These are phyloP conservation scores for Phytophthora pisi DNA, from an alignment of 352 stramenopile genomes.

Conservation along the genomic window DNA sequence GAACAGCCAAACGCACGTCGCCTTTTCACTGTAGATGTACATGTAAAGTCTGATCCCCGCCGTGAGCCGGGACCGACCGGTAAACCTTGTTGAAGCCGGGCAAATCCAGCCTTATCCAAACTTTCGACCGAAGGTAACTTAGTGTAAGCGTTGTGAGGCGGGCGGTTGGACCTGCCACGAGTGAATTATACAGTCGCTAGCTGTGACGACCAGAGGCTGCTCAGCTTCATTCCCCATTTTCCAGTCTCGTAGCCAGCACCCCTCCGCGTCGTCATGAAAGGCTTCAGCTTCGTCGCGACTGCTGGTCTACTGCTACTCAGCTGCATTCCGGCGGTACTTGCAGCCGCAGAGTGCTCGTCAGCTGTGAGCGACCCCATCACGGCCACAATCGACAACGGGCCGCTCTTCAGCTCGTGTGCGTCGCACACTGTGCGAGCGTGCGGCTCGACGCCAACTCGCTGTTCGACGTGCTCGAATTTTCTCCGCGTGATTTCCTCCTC, in stretches of 20 bases:
- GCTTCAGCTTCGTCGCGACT: not conserved
- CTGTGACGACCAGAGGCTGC: not conserved
- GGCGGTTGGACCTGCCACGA: not conserved
- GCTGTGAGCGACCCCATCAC: slow-evolving; percentile 1
- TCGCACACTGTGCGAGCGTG: no score
- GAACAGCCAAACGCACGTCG: not conserved
- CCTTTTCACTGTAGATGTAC: no score
- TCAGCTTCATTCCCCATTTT: slow-evolving; percentile 2
- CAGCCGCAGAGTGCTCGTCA: not conserved
- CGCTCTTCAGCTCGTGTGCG: slow-evolving; percentile 12
- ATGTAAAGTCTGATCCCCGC: not conserved
- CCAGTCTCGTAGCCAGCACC: not conserved
- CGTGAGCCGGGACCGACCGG: not conserved
- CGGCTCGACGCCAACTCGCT: slow-evolving; percentile 4
- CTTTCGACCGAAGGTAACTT: not conserved
- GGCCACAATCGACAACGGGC: slow-evolving; percentile 8
- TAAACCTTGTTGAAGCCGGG: no score
- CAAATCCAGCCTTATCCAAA: slow-evolving; percentile 1
- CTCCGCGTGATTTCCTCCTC: slow-evolving; percentile 4
- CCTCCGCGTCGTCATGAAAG: not conserved
- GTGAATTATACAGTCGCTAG: not conserved
- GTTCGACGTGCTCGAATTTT: slow-evolving; percentile 16
- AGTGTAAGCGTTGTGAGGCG: not conserved
- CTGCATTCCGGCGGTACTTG: not conserved
- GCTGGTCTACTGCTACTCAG: not conserved